Base-by-base conservation (phyloP, 208 protist species). In the Strigomonas culicis region DNA sequence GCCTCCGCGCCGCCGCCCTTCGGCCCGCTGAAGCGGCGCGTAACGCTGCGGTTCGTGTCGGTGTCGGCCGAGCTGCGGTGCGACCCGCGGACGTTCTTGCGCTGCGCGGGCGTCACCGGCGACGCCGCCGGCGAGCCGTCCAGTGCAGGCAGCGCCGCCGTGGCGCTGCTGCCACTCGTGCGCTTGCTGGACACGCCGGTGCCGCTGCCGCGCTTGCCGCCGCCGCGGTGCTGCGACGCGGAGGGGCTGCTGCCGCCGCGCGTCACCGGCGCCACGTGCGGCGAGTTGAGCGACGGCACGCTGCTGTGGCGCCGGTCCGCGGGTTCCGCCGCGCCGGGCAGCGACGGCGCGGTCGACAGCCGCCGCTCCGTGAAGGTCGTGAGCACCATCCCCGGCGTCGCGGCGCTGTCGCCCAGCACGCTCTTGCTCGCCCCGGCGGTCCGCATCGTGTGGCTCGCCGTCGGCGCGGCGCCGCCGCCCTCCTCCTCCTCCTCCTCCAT, bases 1-100 rank as follows among this genome's bases (percentile, higher is more conserved):
- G 11, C n/a, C n/a, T 51, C 11, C 15, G n/a, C 6, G 22, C 4
- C 4, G 15, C n/a, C 21, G 46, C 6, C 11, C 11, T 51, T 51
- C n/a, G 41, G 1, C 24, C 43, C 55, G 24, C 8, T 43, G 64
- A 41, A 47, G 64, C 64, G 32, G 17, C 44, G 64, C 19, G 19
- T 52, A 28, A 30, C 30, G n/a, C 10, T 15, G 43, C 17, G 19
- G 52, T 47, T 41, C 36, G 31, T 1, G 49, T 19, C 13, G 60
- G 49, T 1, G 34, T 27, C 32, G 51, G 21, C 10, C 11, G 4
- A 24, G 46, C 46, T 6, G n/a, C n/a, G 10, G 11, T 51, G 46
- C 46, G 11, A 6, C 22, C 4, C 10, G n/a, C 21, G 8, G 46
- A 19, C 22, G 46, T 8, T 19, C 11, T 51, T 51, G 46, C 46